phyloP scores from a whole-genome alignment of 1,284 basidiomycete species.

The Ganoderma leucocontextum region DNA sequence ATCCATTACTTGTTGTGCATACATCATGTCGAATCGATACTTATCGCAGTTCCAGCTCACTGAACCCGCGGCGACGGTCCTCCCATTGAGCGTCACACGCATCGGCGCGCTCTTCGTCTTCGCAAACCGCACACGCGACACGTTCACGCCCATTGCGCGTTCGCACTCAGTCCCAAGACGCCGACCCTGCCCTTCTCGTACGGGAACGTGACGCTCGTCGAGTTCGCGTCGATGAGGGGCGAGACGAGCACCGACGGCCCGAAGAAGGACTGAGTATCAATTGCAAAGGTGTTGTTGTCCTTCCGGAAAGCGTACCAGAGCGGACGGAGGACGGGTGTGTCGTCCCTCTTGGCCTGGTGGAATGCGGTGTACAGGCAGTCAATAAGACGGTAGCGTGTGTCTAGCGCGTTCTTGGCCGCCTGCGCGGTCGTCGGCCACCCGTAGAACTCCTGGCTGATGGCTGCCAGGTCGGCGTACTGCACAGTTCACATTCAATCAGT shows the following conservation, averaged over 20 bases:
- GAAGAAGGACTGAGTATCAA: conserved; percentile 76
- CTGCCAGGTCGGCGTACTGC: conserved; percentile 59
- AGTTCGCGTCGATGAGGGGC: conserved; percentile 69
- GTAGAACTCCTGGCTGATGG: conserved; percentile 74
- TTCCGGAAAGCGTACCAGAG: conserved; percentile 73
- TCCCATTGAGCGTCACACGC: conserved; percentile 47
- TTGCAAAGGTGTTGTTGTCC: conserved; percentile 62
- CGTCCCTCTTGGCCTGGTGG: conserved; percentile 64
- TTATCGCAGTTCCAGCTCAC: background rate
- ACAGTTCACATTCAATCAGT: background rate
- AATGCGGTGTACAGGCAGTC: conserved; percentile 80
- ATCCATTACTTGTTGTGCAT: no score
- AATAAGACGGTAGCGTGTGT: conserved; percentile 71
- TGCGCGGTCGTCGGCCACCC: conserved; percentile 64
- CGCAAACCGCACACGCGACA: conserved; percentile 55
- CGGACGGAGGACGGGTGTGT: conserved; percentile 68
- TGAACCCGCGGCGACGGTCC: conserved; percentile 21
- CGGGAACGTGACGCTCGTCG: conserved; percentile 60
- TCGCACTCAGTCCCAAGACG: conserved; percentile 62
- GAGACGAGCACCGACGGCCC: conserved; percentile 73
- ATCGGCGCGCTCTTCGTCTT: conserved; percentile 47
- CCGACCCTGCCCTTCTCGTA: conserved; percentile 53
- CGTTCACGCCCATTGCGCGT: conserved; percentile 53
- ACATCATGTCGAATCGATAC: background rate
- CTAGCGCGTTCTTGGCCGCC: conserved; percentile 67